Evolutionary conservation across 371 early-diverging fungal genomes (phyloP).

Genomic region (Apophysomyces ossiformis): DNA sequence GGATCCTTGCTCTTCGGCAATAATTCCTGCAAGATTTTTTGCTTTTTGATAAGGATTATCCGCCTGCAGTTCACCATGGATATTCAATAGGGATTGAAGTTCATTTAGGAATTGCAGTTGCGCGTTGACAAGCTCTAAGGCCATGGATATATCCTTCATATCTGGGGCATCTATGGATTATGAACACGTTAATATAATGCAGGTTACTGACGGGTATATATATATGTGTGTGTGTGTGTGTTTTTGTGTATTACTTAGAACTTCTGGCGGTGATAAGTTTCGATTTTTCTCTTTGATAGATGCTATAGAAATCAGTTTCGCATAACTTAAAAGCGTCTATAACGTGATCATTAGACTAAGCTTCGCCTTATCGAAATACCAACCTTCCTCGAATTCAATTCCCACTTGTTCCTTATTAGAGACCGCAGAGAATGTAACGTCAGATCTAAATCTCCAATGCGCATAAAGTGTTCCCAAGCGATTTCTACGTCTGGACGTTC

Average conservation of each 20-base stretch:
- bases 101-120: neutral
- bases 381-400: neutral
- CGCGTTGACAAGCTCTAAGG: neutral
- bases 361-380: neutral
- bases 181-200: neutral
- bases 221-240: too few species aligned
- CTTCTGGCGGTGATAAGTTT: neutral
- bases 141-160: neutral
- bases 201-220: too few species aligned
- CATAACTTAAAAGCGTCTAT: neutral
- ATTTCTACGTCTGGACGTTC: neutral
- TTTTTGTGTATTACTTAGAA: neutral
- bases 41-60: neutral
- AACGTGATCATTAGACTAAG: neutral
- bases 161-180: neutral
- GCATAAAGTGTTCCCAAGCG: constrained; percentile 3
- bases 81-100: neutral
- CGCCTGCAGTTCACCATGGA: neutral
- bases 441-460: neutral
- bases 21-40: neutral
- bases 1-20: neutral
- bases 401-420: neutral
- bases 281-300: neutral
- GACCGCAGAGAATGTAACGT: neutral
- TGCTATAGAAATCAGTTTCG: neutral